Conservation (phyloP, 1,139 yeast genomes). For the Candida frijolesensis region DNA sequence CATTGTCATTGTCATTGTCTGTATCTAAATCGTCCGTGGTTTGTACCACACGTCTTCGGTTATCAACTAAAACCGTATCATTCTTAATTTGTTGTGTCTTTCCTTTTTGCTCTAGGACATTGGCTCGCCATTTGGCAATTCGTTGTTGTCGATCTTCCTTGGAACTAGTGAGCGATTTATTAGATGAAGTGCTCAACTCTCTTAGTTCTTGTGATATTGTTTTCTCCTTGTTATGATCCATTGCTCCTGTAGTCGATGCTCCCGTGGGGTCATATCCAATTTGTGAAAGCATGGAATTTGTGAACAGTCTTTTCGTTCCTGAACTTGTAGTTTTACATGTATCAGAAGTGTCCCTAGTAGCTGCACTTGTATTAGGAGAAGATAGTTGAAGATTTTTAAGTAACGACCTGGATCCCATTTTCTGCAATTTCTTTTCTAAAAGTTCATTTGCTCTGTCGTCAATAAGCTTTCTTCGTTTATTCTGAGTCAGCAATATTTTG, state of each 20-base stretch:
- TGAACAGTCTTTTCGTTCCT: constrained; percentile 29
- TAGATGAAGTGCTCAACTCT: constrained; percentile 24
- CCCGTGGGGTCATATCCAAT: constrained; percentile 57
- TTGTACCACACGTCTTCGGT: constrained; percentile 9
- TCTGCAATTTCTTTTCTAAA: constrained; percentile 32
- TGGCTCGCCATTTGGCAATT: constrained; percentile 25
- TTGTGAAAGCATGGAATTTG: constrained; percentile 37
- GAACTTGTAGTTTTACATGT: not conserved
- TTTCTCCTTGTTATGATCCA: constrained; percentile 16
- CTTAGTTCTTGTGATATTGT: constrained; percentile 25
- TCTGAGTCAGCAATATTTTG: constrained; percentile 39
- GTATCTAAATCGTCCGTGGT: not conserved
- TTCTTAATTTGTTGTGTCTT: constrained; percentile 11
- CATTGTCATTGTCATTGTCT: constrained; percentile 4
- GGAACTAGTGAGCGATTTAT: constrained; percentile 23
- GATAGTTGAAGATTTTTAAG: constrained; percentile 12
- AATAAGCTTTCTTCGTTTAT: constrained; percentile 33
- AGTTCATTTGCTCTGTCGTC: constrained; percentile 37
- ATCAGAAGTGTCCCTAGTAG: not conserved
- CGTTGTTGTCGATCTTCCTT: constrained; percentile 19
- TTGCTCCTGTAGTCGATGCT: constrained; percentile 7
- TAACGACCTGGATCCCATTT: constrained; percentile 15
- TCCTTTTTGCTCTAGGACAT: constrained; percentile 12
- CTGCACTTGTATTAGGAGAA: not conserved
- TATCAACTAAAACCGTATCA: constrained; percentile 3